A percentile compares a stretch with the other conserved stretches of the same genome.
Evolutionary conservation across 805 yeast genomes (phyloP).

Genomic region (Ogataea polymorpha): DNA sequence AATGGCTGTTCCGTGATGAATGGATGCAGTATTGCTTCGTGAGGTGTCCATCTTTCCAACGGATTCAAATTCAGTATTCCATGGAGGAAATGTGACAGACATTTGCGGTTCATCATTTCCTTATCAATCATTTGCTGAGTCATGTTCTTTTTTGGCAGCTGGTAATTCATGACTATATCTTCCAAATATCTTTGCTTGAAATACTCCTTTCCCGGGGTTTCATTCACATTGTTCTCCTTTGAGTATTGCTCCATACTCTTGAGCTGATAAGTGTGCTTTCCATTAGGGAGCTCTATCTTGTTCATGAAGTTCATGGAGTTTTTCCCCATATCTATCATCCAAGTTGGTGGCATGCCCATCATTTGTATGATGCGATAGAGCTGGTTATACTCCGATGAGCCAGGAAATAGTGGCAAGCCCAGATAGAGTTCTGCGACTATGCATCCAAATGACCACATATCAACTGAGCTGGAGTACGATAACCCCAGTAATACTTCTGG

Average conservation of each 20-base stretch:
- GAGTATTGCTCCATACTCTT: constrained; percentile 45
- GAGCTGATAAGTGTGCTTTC: constrained; percentile 30
- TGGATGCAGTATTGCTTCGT: constrained; percentile 90
- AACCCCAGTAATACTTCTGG: constrained; percentile 93
- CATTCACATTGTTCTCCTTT: constrained; percentile 52
- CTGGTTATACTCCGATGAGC: constrained; percentile 91
- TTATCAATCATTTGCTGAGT: constrained; percentile 53
- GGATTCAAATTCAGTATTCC: constrained; percentile 86
- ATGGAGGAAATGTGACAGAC: constrained; percentile 70
- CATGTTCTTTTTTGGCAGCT: constrained; percentile 59
- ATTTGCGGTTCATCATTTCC: constrained; percentile 69
- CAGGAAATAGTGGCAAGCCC: constrained; percentile 93
- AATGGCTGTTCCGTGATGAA: constrained; percentile 67
- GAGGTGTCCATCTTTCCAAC: constrained; percentile 94
- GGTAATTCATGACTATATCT: constrained; percentile 76
- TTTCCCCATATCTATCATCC: constrained; percentile 97
- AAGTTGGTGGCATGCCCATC: constrained; percentile 83
- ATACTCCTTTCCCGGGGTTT: constrained; percentile 82
- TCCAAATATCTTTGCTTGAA: constrained; percentile 61
- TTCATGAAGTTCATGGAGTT: constrained; percentile 66
- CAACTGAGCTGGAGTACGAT: constrained; percentile 89
- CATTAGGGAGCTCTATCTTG: constrained; percentile 12
- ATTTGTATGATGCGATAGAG: constrained; percentile 76
- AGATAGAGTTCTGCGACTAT: constrained; percentile 58
- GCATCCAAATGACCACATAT: constrained; percentile 69